Evolutionary conservation across 2,329 filamentous ascomycete genomes (phyloP).

Genomic region (Fusarium protoensiforme): DNA sequence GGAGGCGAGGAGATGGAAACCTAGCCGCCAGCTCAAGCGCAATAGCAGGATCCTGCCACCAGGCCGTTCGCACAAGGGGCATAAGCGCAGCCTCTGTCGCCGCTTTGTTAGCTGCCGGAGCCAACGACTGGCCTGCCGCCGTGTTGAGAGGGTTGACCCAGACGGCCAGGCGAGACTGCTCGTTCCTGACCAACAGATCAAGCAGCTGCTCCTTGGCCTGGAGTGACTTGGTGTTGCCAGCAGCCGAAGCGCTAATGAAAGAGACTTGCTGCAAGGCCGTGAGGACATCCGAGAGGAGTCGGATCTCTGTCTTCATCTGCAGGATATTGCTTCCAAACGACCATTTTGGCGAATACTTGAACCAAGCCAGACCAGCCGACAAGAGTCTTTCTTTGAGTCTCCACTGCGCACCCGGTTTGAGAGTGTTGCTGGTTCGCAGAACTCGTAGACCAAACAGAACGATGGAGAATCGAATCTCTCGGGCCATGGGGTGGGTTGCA

Average conservation of each 20-base stretch:
- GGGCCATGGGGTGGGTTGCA: slow-evolving; percentile 83
- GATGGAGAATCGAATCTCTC: slow-evolving; percentile 92
- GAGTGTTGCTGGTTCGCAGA: slow-evolving; percentile 76
- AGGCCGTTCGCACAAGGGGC: slow-evolving; percentile 82
- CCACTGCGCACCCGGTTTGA: slow-evolving; percentile 75
- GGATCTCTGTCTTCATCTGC: slow-evolving; percentile 92
- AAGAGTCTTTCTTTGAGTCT: slow-evolving; percentile 89
- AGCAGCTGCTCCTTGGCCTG: slow-evolving; percentile 87
- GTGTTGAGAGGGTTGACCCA: slow-evolving; percentile 88
- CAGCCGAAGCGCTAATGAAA: slow-evolving; percentile 64
- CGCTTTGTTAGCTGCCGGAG: slow-evolving; percentile 54
- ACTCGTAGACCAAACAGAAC: slow-evolving; percentile 85
- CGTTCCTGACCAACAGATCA: slow-evolving; percentile 82
- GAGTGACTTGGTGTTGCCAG: slow-evolving; percentile 71
- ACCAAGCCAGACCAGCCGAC: slow-evolving; percentile 90
- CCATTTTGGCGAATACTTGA: slow-evolving; percentile 84
- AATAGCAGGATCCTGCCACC: slow-evolving; percentile 85
- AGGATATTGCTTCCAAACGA: slow-evolving; percentile 95
- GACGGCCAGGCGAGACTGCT: slow-evolving; percentile 83
- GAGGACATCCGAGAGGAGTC: slow-evolving; percentile 81
- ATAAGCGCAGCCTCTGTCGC: slow-evolving; percentile 60
- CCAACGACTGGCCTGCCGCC: slow-evolving; percentile 52
- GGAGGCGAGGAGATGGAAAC: slow-evolving; percentile 80
- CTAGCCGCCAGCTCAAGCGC: slow-evolving; percentile 86
- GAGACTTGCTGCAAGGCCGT: slow-evolving; percentile 72